phyloP scores from a whole-genome alignment of 768 basidiomycete genomes.

The Sporobolomyces roseus region DNA sequence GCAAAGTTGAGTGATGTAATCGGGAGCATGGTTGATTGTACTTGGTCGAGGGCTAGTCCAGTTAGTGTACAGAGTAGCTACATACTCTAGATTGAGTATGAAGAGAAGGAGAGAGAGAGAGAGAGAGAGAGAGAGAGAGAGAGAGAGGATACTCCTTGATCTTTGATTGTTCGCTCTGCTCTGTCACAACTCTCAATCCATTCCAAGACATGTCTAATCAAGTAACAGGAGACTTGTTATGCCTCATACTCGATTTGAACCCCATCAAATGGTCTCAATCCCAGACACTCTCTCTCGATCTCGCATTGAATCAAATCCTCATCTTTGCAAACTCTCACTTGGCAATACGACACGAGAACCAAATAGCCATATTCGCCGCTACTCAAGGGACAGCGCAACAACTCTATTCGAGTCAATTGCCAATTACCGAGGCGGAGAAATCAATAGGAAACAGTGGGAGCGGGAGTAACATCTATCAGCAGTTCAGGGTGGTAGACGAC shows the following conservation, averaged over 20 bases:
- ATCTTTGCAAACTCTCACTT: slow-evolving; percentile 91
- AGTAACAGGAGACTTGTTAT: slow-evolving; percentile 22
- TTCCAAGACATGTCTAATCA: slow-evolving; percentile 1
- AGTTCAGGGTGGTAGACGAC: slow-evolving; percentile 73
- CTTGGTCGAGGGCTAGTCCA: too few species aligned
- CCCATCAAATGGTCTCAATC: slow-evolving; percentile 41
- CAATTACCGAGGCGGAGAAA: not conserved
- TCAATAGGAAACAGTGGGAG: not conserved
- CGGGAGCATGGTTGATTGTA: not conserved
- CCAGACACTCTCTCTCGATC: slow-evolving; percentile 52
- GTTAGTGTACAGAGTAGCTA: too few species aligned
- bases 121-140: not conserved
- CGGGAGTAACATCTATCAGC: slow-evolving; percentile 77
- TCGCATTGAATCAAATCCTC: slow-evolving; percentile 78
- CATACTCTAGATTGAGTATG: too few species aligned
- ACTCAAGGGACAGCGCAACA: slow-evolving; percentile 66
- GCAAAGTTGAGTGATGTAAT: not conserved
- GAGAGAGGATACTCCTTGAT: not conserved
- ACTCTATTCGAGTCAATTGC: slow-evolving; percentile 33
- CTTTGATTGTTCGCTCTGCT: not conserved
- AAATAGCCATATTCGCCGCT: slow-evolving; percentile 85
- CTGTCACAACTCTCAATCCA: too few species aligned
- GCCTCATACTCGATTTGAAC: slow-evolving; percentile 45
- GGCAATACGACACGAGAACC: slow-evolving; percentile 84
- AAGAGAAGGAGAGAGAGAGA: too few species aligned